Base-by-base conservation (phyloP, 306 rosid genomes). In the Fragaria vesca region DNA sequence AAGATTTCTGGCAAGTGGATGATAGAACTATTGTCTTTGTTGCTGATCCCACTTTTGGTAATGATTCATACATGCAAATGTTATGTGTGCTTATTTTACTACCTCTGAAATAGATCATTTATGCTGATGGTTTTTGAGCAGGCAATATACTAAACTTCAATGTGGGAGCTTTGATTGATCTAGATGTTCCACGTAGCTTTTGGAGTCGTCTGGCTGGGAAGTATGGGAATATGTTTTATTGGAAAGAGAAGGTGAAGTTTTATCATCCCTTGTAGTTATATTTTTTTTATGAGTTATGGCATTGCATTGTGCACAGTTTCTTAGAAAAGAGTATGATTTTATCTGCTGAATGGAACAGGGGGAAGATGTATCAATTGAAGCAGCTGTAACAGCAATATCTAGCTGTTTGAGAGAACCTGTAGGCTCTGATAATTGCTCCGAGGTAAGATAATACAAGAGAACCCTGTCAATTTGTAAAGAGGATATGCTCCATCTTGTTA, bases 41-140 rank as follows among this genome's bases (percentile, higher is more conserved):
- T 79, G 98, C 98, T 50, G 98, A 95, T 87, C 98, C 98, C 42
- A 95, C 97, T 18, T 92, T 95, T 81, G 98, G 98, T 95, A 92
- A 79, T 34, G 2, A 6, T 24, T 58, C 34, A 30, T 60, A 17
- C 54, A 4, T 32, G 40, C 20, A 6, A 38, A 4, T 72, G 12
- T 57, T 16, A 43, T 32, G 16, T 58, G n/a, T 42, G 16, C 26
- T 73, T 34, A 8, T 71, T 40, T 65, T 42, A 8, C 38, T 57
- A 28, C 73, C 50, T 72, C 51, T 80, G 55, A 45, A 73, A n/a
- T 55, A n/a, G 66, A 65, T 69, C 15, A 76, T 77, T 77, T 62
- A 51, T 5, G 16, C 21, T 42, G 4, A 21, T 45, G 9, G 18
- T 72, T 74, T 81, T 82, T 84, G 50, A 78, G 6, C 88, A 95